Percentiles rank a stretch among this genome's conserved stretches.
These are phyloP conservation scores for Gentiana straminea DNA, from an alignment of 257 asterid species.

Conservation along the genomic window DNA sequence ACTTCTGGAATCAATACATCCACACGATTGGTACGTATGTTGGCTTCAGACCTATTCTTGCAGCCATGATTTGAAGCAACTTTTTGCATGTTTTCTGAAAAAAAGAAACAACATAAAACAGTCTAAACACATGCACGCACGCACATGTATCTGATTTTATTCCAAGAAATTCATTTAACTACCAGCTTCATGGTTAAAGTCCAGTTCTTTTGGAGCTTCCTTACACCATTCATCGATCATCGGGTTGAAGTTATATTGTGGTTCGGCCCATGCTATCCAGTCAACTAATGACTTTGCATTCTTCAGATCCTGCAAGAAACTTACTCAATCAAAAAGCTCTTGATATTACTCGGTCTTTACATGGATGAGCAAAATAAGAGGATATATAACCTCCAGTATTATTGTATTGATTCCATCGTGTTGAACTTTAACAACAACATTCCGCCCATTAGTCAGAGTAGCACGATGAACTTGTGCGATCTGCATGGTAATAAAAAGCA, in stretches of 20 bases:
- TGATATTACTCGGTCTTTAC: slow-evolving; percentile 1
- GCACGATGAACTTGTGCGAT: slow-evolving; percentile 99
- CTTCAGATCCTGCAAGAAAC: slow-evolving; percentile 62
- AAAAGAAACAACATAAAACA: not conserved
- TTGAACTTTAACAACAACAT: slow-evolving; percentile 93
- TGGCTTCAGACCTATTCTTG: slow-evolving; percentile 31
- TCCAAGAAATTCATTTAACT: slow-evolving; percentile 11
- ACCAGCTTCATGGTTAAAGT: slow-evolving; percentile 92
- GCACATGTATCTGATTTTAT: not conserved
- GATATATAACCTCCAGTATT: slow-evolving; percentile 63
- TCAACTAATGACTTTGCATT: slow-evolving; percentile 89
- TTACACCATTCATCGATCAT: slow-evolving; percentile 99
- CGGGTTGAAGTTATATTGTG: slow-evolving; percentile 86
- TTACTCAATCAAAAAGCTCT: not conserved
- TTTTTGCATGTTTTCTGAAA: slow-evolving; percentile 61
- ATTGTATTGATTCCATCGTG: slow-evolving; percentile 79
- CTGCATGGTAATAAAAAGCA: slow-evolving; percentile 23
- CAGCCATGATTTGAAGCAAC: slow-evolving; percentile 76
- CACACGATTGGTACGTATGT: slow-evolving; percentile 38
- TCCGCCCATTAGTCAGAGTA: slow-evolving; percentile 63
- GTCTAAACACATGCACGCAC: no score
- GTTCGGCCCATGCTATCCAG: slow-evolving; percentile 99
- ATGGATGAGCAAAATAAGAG: not conserved
- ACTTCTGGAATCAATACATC: slow-evolving; percentile 93
- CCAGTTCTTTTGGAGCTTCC: slow-evolving; percentile 96